Evolutionary conservation across 805 yeast species (phyloP), one percentile per base, ranked within the genome.

Genomic region (Blastobotrys parvus): DNA sequence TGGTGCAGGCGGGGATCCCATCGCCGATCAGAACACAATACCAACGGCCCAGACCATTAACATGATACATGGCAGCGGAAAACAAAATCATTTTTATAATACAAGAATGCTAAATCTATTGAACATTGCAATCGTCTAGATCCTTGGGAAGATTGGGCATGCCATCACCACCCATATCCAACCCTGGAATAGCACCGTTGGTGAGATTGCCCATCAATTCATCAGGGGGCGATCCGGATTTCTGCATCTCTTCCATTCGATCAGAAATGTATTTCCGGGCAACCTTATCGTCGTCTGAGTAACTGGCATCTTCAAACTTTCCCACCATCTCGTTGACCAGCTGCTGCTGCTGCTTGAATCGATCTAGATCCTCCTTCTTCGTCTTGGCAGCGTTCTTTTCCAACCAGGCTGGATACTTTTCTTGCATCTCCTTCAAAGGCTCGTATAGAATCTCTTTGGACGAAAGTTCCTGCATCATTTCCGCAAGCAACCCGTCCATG

Each of bases 391-490:
- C 66, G 49, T 82, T 71, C 38, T 72, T 74, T 36, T 65, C 62
- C 48, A 90, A 68, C 80, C 85, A 90, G 21, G 61, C 71, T 2
- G 87, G 84, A 59, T 79, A 86, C 57, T 84, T 85, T 10, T 68
- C 64, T 50, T 80, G 76, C 59, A 89, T 70, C 47, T 87, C 95
- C 55, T 80, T 82, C 64, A 90, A 72, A 2, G 97, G 96, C 52
- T 82, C 94, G 57, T 85, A 89, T 31, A 90, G 69, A 17, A 89
- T 83, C 45, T 81, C 89, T 57, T 88, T 90, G 3, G 92, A 77
- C 5, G 92, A 76, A 59, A 90, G 71, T 58, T 88, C 90, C 48
- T 78, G 80, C 54, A 90, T 69, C 78, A 90, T 78, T 30, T 83
- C 86, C 16, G 71, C 72, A 47, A 86, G 64, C 38, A 86, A 63